Base-by-base conservation (phyloP, 2,329 filamentous ascomycete species). In the Alternaria burnsii region DNA sequence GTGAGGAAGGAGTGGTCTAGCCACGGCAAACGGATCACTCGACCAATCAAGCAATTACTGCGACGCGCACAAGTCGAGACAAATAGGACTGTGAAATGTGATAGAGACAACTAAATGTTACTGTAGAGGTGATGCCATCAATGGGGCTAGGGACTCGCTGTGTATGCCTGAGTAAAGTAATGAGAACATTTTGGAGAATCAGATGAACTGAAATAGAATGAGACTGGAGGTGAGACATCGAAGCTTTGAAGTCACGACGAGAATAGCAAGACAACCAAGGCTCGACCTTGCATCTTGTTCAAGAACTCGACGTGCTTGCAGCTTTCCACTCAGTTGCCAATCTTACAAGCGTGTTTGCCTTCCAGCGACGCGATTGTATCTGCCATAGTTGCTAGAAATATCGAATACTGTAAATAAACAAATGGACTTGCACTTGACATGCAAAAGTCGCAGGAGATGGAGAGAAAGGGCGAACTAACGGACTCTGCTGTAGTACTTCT, bases 1-100 rank as follows among this genome's bases (percentile, higher is more conserved):
- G 10, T 38, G 36, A 26, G 61, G 61, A 57, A 63, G 36, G 61
- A 40, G 34, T 53, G 46, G 47, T 32, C 36, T 42, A 22, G 42
- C 11, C n/a, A 47, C 41, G 12, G 46, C 53, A 63, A 60, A 62
- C 60, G 30, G 40, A 36, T 5, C 10, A 36, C 18, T 12, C 42
- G 14, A 18, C 41, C 14, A 51, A 51, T 48, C 32, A 34, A 41
- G 41, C 28, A 34, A 22, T 26, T 22, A 36, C 8, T 5, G 26
- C 8, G 30, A 36, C 11, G n/a, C 24, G 12, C 18, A n/a, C 7
- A 14, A 41, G 3, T 46, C 11, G 28, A 43, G n/a, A 14, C 14
- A 43, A 53, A 11, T 16, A 26, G 24, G 46, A 16, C 43, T 44
- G 54, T 11, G 26, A 40, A 9, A 22, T 10, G 16, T 9, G 26